Conservation (phyloP, 176 grass and related monocot genomes). For the Aegilops sharonensis region DNA sequence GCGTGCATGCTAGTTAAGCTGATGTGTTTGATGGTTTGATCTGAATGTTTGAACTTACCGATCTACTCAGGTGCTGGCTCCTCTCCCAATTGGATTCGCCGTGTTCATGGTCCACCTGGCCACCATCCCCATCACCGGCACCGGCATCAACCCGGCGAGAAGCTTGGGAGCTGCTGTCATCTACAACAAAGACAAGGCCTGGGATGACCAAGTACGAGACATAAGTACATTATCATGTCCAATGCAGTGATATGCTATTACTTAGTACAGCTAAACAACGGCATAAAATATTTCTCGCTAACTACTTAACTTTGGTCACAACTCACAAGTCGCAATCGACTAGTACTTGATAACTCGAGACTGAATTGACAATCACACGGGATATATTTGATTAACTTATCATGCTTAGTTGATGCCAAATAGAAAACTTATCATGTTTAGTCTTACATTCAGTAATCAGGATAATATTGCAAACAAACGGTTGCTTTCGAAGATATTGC, state of each 20-base stretch:
- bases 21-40: not conserved
- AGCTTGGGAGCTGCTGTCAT: constrained; percentile 81
- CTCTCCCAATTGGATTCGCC: constrained; percentile 86
- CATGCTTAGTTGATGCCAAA: not conserved
- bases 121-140: constrained; percentile 90
- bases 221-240: not conserved
- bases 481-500: not conserved
- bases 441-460: not conserved
- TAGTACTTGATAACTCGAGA: constrained; percentile 3
- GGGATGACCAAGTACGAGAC: constrained; percentile 61
- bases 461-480: constrained; percentile 10
- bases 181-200: constrained; percentile 66
- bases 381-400: not conserved
- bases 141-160: constrained; percentile 88
- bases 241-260: not conserved
- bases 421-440: not conserved
- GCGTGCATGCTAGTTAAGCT: not conserved
- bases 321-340: not conserved
- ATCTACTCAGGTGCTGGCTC: constrained; percentile 71
- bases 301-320: not conserved
- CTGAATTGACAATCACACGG: not conserved
- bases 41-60: not conserved
- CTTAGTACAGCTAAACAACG: not conserved
- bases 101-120: constrained; percentile 94
- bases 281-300: not conserved